Percentiles rank a stretch among this genome's conserved stretches.
Conservation (phyloP, 2,329 filamentous ascomycete species). For the Huntiella savannae region DNA sequence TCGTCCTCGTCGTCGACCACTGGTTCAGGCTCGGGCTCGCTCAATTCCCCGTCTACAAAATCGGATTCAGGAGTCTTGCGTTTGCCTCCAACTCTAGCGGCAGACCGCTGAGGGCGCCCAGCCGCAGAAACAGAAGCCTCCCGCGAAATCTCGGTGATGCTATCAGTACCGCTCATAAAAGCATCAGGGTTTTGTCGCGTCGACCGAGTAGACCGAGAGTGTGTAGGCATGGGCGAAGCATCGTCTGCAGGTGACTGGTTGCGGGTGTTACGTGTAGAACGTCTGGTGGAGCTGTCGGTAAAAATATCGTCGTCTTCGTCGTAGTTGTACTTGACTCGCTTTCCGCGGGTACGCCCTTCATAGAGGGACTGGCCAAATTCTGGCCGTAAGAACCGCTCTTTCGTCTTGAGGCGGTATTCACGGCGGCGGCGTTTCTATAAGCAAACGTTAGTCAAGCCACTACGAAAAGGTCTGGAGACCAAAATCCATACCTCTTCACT, state of each 20-base stretch:
- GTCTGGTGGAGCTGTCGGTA: constrained; percentile 44
- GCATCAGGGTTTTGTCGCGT: constrained; percentile 45
- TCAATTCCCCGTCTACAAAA: constrained; percentile 30
- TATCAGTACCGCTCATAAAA: constrained; percentile 25
- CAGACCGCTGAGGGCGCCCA: constrained; percentile 32
- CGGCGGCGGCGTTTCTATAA: constrained; percentile 75
- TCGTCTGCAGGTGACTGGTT: constrained; percentile 24
- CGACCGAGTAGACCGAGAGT: constrained; percentile 25
- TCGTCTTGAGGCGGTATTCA: constrained; percentile 73
- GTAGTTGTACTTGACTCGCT: constrained; percentile 91
- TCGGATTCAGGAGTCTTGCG: constrained; percentile 16
- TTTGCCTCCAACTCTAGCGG: constrained; percentile 29
- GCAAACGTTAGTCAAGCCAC: background rate
- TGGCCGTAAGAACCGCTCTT: constrained; percentile 70
- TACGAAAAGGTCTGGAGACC: background rate
- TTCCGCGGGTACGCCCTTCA: constrained; percentile 87
- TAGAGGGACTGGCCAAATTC: constrained; percentile 85
- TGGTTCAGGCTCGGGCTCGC: constrained; percentile 49
- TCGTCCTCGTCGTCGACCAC: constrained; percentile 50
- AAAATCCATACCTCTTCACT: constrained; percentile 56
- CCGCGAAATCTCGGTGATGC: constrained; percentile 15
- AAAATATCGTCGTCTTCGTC: constrained; percentile 63
- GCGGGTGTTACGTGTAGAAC: constrained; percentile 56
- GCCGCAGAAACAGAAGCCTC: constrained; percentile 21
- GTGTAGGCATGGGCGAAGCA: background rate